Conservation (phyloP, 306 rosid genomes). For the Urtica urens region DNA sequence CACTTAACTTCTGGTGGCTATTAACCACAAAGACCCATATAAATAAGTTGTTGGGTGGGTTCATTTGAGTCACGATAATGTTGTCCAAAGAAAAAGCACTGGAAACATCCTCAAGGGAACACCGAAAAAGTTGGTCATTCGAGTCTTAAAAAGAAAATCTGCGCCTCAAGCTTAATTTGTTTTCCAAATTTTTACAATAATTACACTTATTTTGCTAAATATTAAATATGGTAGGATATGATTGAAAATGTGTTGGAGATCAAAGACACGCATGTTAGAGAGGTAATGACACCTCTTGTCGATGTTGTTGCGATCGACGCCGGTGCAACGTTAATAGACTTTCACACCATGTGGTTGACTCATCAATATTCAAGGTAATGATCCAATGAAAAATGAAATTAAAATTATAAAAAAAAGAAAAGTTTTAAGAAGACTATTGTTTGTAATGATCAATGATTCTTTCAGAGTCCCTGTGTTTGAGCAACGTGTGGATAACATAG, state of each 20-base stretch:
- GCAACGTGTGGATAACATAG: slow-evolving; percentile 95
- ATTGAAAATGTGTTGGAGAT: slow-evolving; percentile 96
- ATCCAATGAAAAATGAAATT: too few species aligned
- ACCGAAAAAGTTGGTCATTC: too few species aligned
- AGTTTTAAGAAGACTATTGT: too few species aligned
- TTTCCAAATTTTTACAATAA: background rate
- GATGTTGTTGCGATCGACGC: slow-evolving; percentile 97
- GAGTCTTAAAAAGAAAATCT: too few species aligned
- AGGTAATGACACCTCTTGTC: slow-evolving; percentile 99
- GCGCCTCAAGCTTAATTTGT: background rate
- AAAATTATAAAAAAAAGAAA: too few species aligned
- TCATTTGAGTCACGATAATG: too few species aligned
- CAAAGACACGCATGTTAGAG: slow-evolving; percentile 93
- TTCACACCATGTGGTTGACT: slow-evolving; percentile 81
- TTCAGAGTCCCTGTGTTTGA: slow-evolving; percentile 95
- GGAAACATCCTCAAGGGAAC: too few species aligned
- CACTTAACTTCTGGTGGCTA: too few species aligned
- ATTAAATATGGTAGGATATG: slow-evolving; percentile 60
- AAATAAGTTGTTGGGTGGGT: too few species aligned
- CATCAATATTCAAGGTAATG: slow-evolving; percentile 99
- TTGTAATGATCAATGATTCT: slow-evolving; percentile 8
- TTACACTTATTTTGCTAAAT: slow-evolving; percentile 3
- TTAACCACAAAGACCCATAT: too few species aligned
- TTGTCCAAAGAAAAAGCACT: too few species aligned
- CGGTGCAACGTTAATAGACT: slow-evolving; percentile 74